These are phyloP conservation scores for Ophiostoma sp. DNA, from an alignment of 2,329 filamentous ascomycete genomes.

Conservation along the genomic window DNA sequence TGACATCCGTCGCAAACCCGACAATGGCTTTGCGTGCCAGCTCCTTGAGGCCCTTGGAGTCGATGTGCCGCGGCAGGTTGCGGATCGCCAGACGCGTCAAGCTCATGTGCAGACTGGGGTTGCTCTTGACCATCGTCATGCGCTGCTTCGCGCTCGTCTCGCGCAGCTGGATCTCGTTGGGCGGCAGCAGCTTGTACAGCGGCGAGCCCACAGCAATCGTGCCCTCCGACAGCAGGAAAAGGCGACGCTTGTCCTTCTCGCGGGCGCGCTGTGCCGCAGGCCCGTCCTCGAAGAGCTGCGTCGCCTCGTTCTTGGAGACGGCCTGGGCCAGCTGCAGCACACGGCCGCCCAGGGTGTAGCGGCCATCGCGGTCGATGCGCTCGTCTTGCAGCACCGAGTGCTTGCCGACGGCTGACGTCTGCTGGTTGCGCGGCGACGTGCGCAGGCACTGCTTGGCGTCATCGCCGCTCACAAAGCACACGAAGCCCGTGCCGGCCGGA, in stretches of 20 bases:
- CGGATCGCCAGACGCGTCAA: slow-evolving; percentile 85
- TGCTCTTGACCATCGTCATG: slow-evolving; percentile 83
- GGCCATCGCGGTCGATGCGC: slow-evolving; percentile 70
- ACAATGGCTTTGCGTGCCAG: slow-evolving; percentile 89
- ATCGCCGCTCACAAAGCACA: slow-evolving; percentile 76
- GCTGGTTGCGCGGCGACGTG: slow-evolving; percentile 55
- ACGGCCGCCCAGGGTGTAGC: slow-evolving; percentile 85
- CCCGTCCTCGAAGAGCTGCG: slow-evolving; percentile 65
- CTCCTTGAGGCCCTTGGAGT: slow-evolving; percentile 82
- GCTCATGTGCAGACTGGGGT: slow-evolving; percentile 82
- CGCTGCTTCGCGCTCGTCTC: slow-evolving; percentile 82
- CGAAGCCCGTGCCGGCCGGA: slow-evolving; percentile 88
- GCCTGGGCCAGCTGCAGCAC: slow-evolving; percentile 79
- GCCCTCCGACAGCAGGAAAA: slow-evolving; percentile 85
- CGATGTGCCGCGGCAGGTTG: slow-evolving; percentile 79
- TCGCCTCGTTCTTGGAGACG: slow-evolving; percentile 76
- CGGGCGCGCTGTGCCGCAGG: slow-evolving; percentile 56
- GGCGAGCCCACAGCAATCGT: slow-evolving; percentile 71
- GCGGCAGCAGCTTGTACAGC: slow-evolving; percentile 68
- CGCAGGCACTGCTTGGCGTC: slow-evolving; percentile 74
- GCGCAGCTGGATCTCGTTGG: slow-evolving; percentile 78
- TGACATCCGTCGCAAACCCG: slow-evolving; percentile 87
- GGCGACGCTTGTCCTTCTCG: slow-evolving; percentile 81
- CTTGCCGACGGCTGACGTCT: slow-evolving; percentile 44
- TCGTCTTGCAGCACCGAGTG: slow-evolving; percentile 87